phyloP scores from a whole-genome alignment of 768 basidiomycete species.

The Ramaria sp. region DNA sequence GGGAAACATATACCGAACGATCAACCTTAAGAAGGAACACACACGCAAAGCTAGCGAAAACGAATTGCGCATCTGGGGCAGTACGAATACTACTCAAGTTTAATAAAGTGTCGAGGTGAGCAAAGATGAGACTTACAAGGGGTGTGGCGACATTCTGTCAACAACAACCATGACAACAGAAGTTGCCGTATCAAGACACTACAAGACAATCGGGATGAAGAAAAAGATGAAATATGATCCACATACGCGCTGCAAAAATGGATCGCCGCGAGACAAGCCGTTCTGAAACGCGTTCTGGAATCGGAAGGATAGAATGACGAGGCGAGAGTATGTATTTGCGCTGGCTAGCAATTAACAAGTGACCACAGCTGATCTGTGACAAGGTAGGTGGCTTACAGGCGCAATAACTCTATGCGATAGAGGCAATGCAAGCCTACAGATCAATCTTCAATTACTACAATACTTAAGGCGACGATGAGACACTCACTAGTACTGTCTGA shows the following conservation, averaged over 20 bases:
- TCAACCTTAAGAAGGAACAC: constrained; percentile 17
- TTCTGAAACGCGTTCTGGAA: constrained; percentile 18
- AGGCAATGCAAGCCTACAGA: constrained; percentile 1
- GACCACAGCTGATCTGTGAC: no score
- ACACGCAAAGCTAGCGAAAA: constrained; percentile 17
- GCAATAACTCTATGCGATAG: constrained; percentile 6
- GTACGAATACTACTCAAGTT: constrained; percentile 11
- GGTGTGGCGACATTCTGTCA: constrained; percentile 13
- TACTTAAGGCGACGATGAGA: not conserved
- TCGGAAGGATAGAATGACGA: constrained; percentile 18
- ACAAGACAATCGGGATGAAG: not conserved
- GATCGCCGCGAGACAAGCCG: constrained; percentile 8
- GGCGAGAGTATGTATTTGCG: constrained; percentile 17
- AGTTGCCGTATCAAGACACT: constrained; percentile 23
- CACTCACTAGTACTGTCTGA: constrained; percentile 2
- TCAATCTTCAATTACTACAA: not conserved
- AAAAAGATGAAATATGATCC: constrained; percentile 35
- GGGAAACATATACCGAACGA: not conserved
- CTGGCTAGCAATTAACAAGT: not conserved
- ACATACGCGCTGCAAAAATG: constrained; percentile 6
- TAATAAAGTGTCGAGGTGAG: not conserved
- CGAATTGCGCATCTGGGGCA: constrained; percentile 18
- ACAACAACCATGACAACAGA: constrained; percentile 11
- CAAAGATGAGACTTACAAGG: not conserved
- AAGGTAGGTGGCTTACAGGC: constrained; percentile 6